Base-by-base conservation (phyloP, 2,329 filamentous ascomycete genomes). In the Dactylellina parvicollis region DNA sequence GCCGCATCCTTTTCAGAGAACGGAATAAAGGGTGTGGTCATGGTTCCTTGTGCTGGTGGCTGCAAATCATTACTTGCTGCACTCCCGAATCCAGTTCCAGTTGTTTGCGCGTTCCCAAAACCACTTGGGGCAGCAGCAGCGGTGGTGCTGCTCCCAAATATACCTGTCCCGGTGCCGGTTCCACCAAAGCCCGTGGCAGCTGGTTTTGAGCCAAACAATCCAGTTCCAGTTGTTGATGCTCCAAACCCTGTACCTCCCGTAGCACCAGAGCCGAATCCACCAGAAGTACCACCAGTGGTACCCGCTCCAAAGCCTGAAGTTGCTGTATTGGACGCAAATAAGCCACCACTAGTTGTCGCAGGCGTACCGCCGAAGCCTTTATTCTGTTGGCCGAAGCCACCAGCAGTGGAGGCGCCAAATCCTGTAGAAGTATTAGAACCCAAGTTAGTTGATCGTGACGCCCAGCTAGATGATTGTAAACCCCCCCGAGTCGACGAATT, bases 1-100 rank as follows among this genome's bases (percentile, higher is more conserved):
- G 85, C 87, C 2, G 83, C 81, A 78, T 96, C 92, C 80, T 94
- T 95, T 82, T 96, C 92, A 18, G 85, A 82, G 49, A 86, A 85
- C 0, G 91, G 83, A 73, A 86, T 82, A 82, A 94, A 96, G 3
- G 88, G 85, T 2, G 85, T 81, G 61, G 79, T 83, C 12, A 85
- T 89, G 8, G 91, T 94, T 69, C 92, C 92, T 24, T 88, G 86
- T 71, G 83, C 84, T 76, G 83, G 82, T 10, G 87, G 86, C 82
- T 44, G 76, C 77, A 44, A 85, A 84, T 44, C 84, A 55, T 81
- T 81, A 40, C 80, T 77, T 36, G 82, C 77, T 14, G 85, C 83
- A 30, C 81, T 80, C 40, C 54, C 60, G 12, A 62, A 62, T 2
- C 67, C 52, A 8, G 54, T 38, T 9, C 46, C 47, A 3, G 57